Percentiles rank a stretch among this genome's conserved stretches.
Evolutionary conservation across 164 flowering plant species (phyloP).

Genomic region (Amborella trichopoda): DNA sequence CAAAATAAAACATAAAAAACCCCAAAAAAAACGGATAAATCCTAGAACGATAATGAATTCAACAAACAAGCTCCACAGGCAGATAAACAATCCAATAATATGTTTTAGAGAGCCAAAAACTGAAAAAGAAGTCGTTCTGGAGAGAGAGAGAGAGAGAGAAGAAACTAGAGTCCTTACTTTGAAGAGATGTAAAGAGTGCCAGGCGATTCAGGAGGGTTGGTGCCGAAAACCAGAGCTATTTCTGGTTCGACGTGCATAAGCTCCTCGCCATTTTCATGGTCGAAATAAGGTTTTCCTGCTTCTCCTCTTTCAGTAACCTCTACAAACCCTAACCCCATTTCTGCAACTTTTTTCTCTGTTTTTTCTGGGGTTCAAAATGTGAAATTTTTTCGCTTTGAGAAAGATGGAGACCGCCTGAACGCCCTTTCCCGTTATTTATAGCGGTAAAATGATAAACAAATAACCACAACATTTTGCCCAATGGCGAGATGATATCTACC

Average conservation of each 20-base stretch:
- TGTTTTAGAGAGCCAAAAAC: background rate
- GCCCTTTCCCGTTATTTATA: too few relatives aligned
- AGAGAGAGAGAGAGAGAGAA: constrained; percentile 1
- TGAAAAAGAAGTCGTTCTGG: constrained; percentile 3
- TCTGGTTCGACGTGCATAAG: constrained; percentile 56
- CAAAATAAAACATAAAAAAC: background rate
- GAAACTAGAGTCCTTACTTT: constrained; percentile 23
- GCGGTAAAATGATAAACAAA: too few relatives aligned
- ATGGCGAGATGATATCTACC: too few relatives aligned
- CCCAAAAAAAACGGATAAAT: too few relatives aligned
- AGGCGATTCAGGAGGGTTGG: constrained; percentile 50
- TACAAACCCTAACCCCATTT: constrained; percentile 60
- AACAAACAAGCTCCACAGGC: background rate
- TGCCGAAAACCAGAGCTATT: constrained; percentile 57
- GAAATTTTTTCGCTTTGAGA: too few relatives aligned
- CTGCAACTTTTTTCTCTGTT: too few relatives aligned
- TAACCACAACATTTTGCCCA: too few relatives aligned
- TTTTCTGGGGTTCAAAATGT: too few relatives aligned
- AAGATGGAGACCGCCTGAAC: too few relatives aligned
- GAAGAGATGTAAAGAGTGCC: constrained; percentile 83
- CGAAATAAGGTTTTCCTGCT: constrained; percentile 47
- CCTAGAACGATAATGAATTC: too few relatives aligned
- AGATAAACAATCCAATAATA: background rate
- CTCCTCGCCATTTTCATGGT: constrained; percentile 54
- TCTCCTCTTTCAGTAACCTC: constrained; percentile 41